A percentile compares a stretch with the other conserved stretches of the same genome.
Evolutionary conservation across 164 flowering plant genomes (phyloP).

Genomic region (Echeveria elegans): DNA sequence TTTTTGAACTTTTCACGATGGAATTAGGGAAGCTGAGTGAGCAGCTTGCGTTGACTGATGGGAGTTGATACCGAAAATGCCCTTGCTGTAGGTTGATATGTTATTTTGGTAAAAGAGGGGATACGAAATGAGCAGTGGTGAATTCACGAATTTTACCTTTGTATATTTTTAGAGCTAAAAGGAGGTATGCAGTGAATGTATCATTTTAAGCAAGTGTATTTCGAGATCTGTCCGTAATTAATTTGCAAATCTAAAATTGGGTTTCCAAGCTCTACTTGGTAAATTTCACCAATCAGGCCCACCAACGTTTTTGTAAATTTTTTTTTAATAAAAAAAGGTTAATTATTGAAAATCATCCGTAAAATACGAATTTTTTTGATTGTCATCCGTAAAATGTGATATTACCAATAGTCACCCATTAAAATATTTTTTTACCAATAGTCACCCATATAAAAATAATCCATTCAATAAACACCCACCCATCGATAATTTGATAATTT

Average conservation of each 20-base stretch:
- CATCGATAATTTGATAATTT: too few relatives aligned
- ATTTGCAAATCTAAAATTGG: neutral
- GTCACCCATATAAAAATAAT: too few relatives aligned
- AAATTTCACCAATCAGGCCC: neutral
- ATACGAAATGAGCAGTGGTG: neutral
- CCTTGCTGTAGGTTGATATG: neutral
- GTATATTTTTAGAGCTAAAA: neutral
- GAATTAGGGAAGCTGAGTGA: neutral
- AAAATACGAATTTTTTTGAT: too few relatives aligned
- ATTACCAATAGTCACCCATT: too few relatives aligned
- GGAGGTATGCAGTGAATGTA: neutral
- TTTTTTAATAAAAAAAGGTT: too few relatives aligned
- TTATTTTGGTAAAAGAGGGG: neutral
- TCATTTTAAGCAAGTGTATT: neutral
- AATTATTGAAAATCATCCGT: too few relatives aligned
- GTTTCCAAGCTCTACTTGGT: neutral
- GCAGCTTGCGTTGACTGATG: neutral
- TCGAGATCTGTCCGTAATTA: neutral
- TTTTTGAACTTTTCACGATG: too few relatives aligned
- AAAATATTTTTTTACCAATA: too few relatives aligned
- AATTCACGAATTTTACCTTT: conserved; percentile 2
- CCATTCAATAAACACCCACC: too few relatives aligned
- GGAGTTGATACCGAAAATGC: neutral
- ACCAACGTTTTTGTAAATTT: too few relatives aligned
- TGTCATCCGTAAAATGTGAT: too few relatives aligned